Conservation (phyloP, 768 basidiomycete species). For the Tulasnella sp. region DNA sequence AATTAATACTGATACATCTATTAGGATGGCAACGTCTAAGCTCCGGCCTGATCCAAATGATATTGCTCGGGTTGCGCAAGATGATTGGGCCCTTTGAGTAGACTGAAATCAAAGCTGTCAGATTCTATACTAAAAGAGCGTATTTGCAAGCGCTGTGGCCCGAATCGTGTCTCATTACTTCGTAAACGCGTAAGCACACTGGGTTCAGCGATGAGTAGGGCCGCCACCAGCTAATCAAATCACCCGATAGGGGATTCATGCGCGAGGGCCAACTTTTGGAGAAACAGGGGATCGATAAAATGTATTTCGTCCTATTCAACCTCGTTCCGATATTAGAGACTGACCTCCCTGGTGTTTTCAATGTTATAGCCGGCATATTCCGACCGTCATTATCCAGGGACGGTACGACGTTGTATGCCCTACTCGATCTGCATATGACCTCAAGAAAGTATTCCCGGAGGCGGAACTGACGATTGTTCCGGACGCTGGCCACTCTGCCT, state of each 20-base stretch:
- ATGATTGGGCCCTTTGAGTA: conserved; percentile 70
- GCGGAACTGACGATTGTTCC: conserved; percentile 70
- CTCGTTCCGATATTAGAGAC: neutral
- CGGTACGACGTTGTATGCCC: conserved; percentile 89
- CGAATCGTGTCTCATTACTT: conserved; percentile 54
- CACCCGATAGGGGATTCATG: conserved; percentile 67
- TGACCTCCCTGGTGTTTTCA: neutral
- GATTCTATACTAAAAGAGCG: neutral
- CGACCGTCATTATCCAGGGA: conserved; percentile 72
- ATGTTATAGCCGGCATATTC: conserved; percentile 71
- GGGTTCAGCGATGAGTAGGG: neutral
- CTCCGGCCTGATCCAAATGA: conserved; percentile 65
- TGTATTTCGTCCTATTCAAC: conserved; percentile 47
- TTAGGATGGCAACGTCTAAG: conserved; percentile 78
- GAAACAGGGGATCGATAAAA: conserved; percentile 80
- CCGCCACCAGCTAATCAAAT: neutral
- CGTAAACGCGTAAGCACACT: neutral
- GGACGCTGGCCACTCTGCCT: conserved; percentile 83
- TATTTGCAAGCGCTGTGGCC: conserved; percentile 65
- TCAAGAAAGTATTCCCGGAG: conserved; percentile 83
- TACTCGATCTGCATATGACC: conserved; percentile 73
- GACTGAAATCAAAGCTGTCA: neutral
- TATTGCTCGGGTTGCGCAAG: conserved; percentile 64
- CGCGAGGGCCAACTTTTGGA: conserved; percentile 84
- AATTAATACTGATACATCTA: too few relatives aligned